A percentile compares a stretch with the other conserved stretches of the same genome.
Evolutionary conservation across 352 stramenopile genomes (phyloP).

Genomic region (Pythium aquatile): DNA sequence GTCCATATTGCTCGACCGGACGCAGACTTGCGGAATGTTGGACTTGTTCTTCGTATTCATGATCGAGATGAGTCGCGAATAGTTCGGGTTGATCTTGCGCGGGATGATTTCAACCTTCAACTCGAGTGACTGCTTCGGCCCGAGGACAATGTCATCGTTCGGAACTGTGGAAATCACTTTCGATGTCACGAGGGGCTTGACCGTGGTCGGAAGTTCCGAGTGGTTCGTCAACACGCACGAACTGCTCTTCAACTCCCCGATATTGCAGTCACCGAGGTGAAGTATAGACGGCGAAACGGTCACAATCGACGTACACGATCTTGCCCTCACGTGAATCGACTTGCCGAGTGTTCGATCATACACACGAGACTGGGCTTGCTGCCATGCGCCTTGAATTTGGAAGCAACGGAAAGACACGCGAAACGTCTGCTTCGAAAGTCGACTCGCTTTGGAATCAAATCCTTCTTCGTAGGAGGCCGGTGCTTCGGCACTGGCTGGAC

Average conservation of each 20-base stretch:
- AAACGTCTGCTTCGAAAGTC: constrained; percentile 86
- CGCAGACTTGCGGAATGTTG: constrained; percentile 84
- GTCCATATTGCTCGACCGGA: constrained; percentile 90
- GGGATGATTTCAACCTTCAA: constrained; percentile 90
- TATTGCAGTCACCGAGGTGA: constrained; percentile 87
- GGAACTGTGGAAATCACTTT: constrained; percentile 89
- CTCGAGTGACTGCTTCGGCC: constrained; percentile 85
- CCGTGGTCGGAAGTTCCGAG: constrained; percentile 82
- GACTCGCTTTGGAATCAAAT: constrained; percentile 76
- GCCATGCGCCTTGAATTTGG: constrained; percentile 82
- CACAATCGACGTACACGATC: constrained; percentile 87
- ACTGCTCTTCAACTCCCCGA: constrained; percentile 86
- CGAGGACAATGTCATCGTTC: constrained; percentile 85
- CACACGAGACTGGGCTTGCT: constrained; percentile 80
- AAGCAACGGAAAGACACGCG: constrained; percentile 87
- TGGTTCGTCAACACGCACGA: constrained; percentile 89
- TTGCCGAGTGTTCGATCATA: constrained; percentile 86
- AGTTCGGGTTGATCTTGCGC: constrained; percentile 88
- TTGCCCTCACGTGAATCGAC: constrained; percentile 80
- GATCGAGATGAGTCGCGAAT: constrained; percentile 83
- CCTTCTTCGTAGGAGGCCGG: constrained; percentile 42
- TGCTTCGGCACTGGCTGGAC: constrained; percentile 33
- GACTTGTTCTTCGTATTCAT: constrained; percentile 88
- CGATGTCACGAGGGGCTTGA: constrained; percentile 85
- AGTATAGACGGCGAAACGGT: constrained; percentile 83